Evolutionary conservation across 202 grass and related monocot genomes (phyloP).

Genomic region (Setaria viridis): DNA sequence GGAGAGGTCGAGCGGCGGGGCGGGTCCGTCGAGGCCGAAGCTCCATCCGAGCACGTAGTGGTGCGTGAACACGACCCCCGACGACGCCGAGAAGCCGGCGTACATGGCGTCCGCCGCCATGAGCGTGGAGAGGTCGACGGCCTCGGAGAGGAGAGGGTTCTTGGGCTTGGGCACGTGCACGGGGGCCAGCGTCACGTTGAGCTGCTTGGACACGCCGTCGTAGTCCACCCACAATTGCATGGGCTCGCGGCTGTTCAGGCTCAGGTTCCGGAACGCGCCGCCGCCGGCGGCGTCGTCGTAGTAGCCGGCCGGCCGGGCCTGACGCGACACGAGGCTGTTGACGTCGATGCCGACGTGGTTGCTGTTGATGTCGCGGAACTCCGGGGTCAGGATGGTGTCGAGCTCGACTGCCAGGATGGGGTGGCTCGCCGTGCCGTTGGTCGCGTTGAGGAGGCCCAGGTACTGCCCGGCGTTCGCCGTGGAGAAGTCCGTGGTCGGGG

Average conservation of each 20-base stretch:
- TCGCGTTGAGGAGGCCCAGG: slow-evolving; percentile 14
- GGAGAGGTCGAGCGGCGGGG: background rate
- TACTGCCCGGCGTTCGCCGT: background rate
- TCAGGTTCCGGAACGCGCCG: too few relatives aligned
- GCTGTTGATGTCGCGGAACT: too few relatives aligned
- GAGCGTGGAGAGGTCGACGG: background rate
- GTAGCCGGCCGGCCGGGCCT: too few relatives aligned
- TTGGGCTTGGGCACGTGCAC: background rate
- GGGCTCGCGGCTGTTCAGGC: too few relatives aligned
- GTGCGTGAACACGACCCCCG: background rate
- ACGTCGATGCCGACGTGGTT: too few relatives aligned
- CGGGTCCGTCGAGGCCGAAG: background rate
- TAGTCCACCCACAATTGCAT: background rate
- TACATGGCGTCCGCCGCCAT: background rate
- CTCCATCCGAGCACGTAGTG: background rate
- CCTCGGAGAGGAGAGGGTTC: background rate
- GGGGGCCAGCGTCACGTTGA: background rate
- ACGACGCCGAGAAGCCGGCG: background rate
- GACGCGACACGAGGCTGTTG: too few relatives aligned
- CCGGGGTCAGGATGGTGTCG: background rate
- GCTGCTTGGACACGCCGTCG: background rate
- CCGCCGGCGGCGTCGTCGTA: too few relatives aligned
- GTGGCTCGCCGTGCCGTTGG: background rate
- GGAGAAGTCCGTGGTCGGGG: background rate
- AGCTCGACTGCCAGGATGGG: slow-evolving; percentile 37